Evolutionary conservation across 2,329 filamentous ascomycete genomes (phyloP), one percentile per base, ranked within the genome.

Genomic region (Penicillium expansum): DNA sequence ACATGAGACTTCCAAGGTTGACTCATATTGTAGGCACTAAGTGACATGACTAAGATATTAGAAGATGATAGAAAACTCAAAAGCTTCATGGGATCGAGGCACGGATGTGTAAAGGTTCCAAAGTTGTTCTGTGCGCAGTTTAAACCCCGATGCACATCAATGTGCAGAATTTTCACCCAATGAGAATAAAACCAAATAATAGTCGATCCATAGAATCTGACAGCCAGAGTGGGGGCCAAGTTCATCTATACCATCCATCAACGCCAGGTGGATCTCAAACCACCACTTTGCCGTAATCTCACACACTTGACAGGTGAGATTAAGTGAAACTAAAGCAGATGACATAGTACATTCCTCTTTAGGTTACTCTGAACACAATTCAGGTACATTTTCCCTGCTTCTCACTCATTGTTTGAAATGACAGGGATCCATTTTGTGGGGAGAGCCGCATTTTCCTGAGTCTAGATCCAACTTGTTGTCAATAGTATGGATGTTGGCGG

Each of bases 161-260:
- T 5, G 16, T 2, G 35, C 35, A 29, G 11, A 38, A 1, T 35
- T 49, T 38, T 49, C 47, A 39, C 6, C 33, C 22, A 47, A 22
- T 32, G 4, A 43, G n/a, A 51, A 24, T 16, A 3, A 42, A 24
- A 42, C 32, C 24, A 38, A 32, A n/a, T 6, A 27, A 35, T 11
- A 8, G 13, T 5, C 6, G 45, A 49, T 49, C 32, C 38, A 50
- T 49, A n/a, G 32, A 50, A 24, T 22, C 11, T 13, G 14, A 7
- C 20, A 27, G 35, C 41, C 11, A 18, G 53, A 18, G 53, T 51
- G 53, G 53, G 24, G 24, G 33, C n/a, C n/a, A 6, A 35, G 43
- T 49, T 43, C 47, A 51, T 55, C 47, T 45, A 51, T 38, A 44
- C 18, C n/a, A n/a, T n/a, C n/a, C n/a, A n/a, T n/a, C n/a, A 44